Conservation (phyloP, 2,329 filamentous ascomycete genomes). For the Colletotrichum australisinense region DNA sequence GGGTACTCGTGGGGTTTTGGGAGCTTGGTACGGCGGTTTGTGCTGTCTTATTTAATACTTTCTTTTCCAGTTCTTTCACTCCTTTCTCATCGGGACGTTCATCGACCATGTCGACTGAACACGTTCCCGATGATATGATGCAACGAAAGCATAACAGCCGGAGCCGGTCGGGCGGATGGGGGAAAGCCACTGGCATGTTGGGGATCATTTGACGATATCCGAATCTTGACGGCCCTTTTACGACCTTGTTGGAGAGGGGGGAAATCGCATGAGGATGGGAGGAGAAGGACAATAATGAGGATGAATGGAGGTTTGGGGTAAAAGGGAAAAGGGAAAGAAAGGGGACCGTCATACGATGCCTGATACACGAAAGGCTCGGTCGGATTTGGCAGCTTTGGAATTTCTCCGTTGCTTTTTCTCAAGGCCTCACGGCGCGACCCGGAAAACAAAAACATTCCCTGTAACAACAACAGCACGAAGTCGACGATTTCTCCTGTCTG, state of each 20-base stretch:
- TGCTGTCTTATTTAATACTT: constrained; percentile 24
- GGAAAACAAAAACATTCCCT: constrained; percentile 7
- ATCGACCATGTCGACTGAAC: background rate
- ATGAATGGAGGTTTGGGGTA: background rate
- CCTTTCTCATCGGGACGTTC: background rate
- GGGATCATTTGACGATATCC: constrained; percentile 31
- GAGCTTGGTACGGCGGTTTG: constrained; percentile 11
- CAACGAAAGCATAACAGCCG: constrained; percentile 35
- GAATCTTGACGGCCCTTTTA: constrained; percentile 31
- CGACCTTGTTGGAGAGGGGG: constrained; percentile 1
- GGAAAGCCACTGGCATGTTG: background rate
- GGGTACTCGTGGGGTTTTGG: background rate
- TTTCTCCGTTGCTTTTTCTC: background rate
- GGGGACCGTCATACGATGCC: background rate
- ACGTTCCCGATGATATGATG: constrained; percentile 21
- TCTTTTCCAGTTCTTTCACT: constrained; percentile 4
- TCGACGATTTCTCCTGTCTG: constrained; percentile 23
- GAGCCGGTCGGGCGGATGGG: background rate
- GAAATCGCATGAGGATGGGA: background rate
- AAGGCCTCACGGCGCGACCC: background rate
- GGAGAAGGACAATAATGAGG: constrained; percentile 20
- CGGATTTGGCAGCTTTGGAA: background rate
- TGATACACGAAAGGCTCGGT: constrained; percentile 22
- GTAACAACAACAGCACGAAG: constrained; percentile 34
- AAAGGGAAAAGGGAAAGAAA: background rate